Conservation (phyloP, 2,329 filamentous ascomycete species). For the Sporothrix protearum region DNA sequence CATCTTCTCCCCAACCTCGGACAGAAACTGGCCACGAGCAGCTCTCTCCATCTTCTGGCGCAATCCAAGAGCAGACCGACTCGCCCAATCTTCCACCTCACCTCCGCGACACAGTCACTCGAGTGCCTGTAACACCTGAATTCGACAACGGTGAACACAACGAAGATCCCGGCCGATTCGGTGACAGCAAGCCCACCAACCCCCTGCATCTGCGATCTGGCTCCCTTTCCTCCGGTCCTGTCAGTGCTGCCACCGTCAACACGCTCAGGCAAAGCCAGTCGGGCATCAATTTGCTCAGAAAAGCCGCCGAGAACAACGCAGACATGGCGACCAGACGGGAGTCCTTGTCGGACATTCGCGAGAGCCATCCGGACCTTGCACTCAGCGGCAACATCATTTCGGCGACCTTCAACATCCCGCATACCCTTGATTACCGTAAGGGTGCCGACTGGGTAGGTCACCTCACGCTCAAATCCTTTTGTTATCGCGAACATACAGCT, state of each 20-base stretch:
- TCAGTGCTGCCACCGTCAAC: background rate
- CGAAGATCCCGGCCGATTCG: background rate
- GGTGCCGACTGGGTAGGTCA: conserved; percentile 59
- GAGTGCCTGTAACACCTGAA: conserved; percentile 43
- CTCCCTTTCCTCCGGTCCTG: background rate
- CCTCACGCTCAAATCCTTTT: too few relatives aligned
- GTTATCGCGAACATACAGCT: too few relatives aligned
- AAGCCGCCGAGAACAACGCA: conserved; percentile 40
- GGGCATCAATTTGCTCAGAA: background rate
- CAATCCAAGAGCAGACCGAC: conserved; percentile 10
- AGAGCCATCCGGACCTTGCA: conserved; percentile 54
- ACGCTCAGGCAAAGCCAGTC: background rate
- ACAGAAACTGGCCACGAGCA: background rate
- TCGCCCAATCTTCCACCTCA: conserved; percentile 36
- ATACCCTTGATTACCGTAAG: conserved; percentile 56
- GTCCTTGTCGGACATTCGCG: conserved; percentile 54
- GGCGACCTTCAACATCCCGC: conserved; percentile 61
- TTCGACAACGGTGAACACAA: conserved; percentile 35
- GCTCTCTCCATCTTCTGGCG: conserved; percentile 11
- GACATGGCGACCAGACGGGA: conserved; percentile 45
- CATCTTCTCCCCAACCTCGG: background rate
- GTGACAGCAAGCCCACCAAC: background rate
- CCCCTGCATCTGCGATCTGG: background rate
- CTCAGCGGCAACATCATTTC: conserved; percentile 65
- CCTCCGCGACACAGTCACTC: conserved; percentile 35